Conservation (phyloP, 352 stramenopile genomes). For the Globisporangium takayamanum region DNA sequence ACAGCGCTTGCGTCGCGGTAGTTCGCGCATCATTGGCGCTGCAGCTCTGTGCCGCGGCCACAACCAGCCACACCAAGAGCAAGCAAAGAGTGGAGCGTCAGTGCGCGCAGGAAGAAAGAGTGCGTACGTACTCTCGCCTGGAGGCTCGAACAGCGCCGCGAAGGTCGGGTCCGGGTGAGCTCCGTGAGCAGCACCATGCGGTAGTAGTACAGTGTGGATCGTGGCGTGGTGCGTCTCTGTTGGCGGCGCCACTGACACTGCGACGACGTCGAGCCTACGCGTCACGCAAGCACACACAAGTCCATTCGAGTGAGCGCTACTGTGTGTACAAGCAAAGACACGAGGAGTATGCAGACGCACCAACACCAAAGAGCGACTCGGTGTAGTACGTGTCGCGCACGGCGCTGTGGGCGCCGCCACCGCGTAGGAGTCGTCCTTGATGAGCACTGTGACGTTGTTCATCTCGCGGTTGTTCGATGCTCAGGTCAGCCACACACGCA, state of each 20-base stretch:
- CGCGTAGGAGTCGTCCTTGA: slow-evolving; percentile 86
- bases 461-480: slow-evolving; percentile 31
- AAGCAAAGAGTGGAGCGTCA: neutral
- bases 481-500: too few relatives aligned
- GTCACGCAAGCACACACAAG: neutral
- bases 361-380: slow-evolving; percentile 85
- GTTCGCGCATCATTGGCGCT: slow-evolving; percentile 29
- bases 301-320: neutral
- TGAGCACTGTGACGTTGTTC: slow-evolving; percentile 44
- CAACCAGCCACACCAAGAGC: neutral
- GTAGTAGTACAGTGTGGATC: too few relatives aligned
- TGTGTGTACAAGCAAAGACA: neutral
- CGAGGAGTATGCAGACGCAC: slow-evolving; percentile 4
- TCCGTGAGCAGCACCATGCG: too few relatives aligned
- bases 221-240: too few relatives aligned
- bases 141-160: slow-evolving; percentile 22
- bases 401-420: slow-evolving; percentile 60
- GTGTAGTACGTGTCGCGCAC: slow-evolving; percentile 76
- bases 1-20: slow-evolving; percentile 19
- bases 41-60: slow-evolving; percentile 27
- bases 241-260: slow-evolving; percentile 24
- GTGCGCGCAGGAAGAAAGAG: neutral
- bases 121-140: slow-evolving; percentile 10
- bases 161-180: slow-evolving; percentile 29
- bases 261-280: slow-evolving; percentile 46